Conservation (phyloP, 1,139 yeast genomes). For the Lodderomyces orthopsilosis region DNA sequence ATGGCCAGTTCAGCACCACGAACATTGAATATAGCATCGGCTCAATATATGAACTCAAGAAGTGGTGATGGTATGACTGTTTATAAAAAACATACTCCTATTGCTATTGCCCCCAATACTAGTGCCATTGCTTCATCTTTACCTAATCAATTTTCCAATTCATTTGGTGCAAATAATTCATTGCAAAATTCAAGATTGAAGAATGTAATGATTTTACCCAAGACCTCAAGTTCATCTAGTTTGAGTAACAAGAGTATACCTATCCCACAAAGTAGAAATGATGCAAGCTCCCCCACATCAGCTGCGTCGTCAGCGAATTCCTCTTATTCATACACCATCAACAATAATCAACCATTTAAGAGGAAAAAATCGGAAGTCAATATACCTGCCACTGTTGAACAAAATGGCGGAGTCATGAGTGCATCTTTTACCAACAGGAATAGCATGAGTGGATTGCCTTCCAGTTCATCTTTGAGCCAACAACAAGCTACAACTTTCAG, state of each 20-base stretch:
- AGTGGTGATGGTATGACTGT: neutral
- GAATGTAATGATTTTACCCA: conserved; percentile 44
- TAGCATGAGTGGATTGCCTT: conserved; percentile 10
- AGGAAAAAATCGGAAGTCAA: conserved; percentile 42
- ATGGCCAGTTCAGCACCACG: conserved; percentile 1
- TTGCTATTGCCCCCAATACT: conserved; percentile 9
- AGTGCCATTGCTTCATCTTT: conserved; percentile 13
- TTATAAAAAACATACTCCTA: conserved; percentile 5
- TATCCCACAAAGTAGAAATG: conserved; percentile 12
- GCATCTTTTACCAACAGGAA: conserved; percentile 10
- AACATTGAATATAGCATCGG: neutral
- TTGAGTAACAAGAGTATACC: conserved; percentile 14
- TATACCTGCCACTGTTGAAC: conserved; percentile 8
- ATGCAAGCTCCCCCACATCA: conserved; percentile 13
- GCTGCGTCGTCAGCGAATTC: conserved; percentile 8
- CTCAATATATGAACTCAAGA: neutral
- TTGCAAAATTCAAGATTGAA: conserved; percentile 25
- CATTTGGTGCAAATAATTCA: conserved; percentile 7
- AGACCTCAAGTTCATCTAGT: conserved; percentile 24
- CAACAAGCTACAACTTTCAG: neutral
- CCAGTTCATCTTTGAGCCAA: conserved; percentile 8
- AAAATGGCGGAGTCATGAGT: neutral
- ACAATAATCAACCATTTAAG: conserved; percentile 36
- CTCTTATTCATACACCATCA: conserved; percentile 13
- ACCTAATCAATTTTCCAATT: conserved; percentile 7